Evolutionary conservation across 345 rosid species (phyloP).

Genomic region (Citrus trifoliata): DNA sequence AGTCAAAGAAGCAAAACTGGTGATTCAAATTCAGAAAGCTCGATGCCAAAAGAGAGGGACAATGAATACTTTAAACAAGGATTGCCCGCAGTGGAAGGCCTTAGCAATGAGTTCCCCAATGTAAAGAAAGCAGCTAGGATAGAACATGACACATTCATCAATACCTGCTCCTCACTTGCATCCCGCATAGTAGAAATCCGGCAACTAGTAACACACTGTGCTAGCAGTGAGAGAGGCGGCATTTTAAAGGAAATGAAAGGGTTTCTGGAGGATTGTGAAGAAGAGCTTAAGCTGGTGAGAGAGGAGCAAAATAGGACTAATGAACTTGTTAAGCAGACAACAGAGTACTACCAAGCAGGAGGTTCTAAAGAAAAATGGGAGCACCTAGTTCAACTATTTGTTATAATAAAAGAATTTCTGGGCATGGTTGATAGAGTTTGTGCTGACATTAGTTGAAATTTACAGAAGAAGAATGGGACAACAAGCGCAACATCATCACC

Average conservation of each 20-base stretch:
- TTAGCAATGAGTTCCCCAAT: conserved; percentile 47
- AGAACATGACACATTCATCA: conserved; percentile 48
- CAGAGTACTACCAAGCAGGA: conserved; percentile 76
- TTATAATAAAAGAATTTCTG: conserved; percentile 72
- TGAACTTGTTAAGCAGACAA: conserved; percentile 67
- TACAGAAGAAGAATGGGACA: conserved; percentile 38
- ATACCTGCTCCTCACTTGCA: conserved; percentile 42
- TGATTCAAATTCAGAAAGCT: conserved; percentile 12
- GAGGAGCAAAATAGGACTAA: conserved; percentile 58
- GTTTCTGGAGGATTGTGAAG: conserved; percentile 58
- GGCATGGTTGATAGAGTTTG: conserved; percentile 77
- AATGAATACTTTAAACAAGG: conserved; percentile 48
- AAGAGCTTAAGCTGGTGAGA: conserved; percentile 48
- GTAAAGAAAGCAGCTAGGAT: conserved; percentile 64
- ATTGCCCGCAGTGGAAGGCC: conserved; percentile 42
- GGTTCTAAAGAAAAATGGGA: conserved; percentile 37
- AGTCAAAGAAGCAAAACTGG: not conserved
- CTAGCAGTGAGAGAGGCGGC: conserved; percentile 29
- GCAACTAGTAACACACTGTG: conserved; percentile 28
- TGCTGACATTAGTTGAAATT: conserved; percentile 46
- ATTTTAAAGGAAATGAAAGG: conserved; percentile 59
- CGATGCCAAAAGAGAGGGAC: conserved; percentile 38
- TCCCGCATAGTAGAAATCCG: conserved; percentile 41
- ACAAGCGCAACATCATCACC: conserved; percentile 24
- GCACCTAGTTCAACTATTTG: conserved; percentile 56